Evolutionary conservation across 176 grass and related monocot genomes (phyloP), one percentile per base, ranked within the genome.

Genomic region (Oryza coarctata): DNA sequence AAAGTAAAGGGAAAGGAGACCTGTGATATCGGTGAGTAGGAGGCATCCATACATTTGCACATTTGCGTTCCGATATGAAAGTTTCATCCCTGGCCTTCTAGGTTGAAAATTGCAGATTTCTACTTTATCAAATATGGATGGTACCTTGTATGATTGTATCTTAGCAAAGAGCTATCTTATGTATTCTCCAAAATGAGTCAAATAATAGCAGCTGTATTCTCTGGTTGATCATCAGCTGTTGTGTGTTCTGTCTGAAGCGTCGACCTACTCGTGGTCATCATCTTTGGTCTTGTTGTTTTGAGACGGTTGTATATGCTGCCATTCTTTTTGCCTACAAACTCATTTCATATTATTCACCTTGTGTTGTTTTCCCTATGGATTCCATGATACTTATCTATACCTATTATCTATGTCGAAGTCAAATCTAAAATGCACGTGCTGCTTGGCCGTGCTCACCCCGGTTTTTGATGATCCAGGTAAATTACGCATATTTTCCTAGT

Each of bases 171-270:
- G 52, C 27, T 73, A 63, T 63, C 18, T 7, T 73, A 26, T 80
- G 77, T 52, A 18, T 80, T 68, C 20, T 35, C 3, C 13, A 26
- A 68, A 80, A 61, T 34, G 71, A 65, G 63, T 70, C 66, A 60
- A 60, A 65, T 86, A 71, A 75, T 83, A 76, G 36, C 72, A 31
- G 62, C 44, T 58, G 41, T 72, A 84, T 74, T 27, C 29, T 68
- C 32, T 68, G 63, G n/a, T 41, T 28, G 32, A 45, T 27, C 74
- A n/a, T 17, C 36, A 58, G 25, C 43, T 36, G 15, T 11, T 74
- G 70, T 50, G 58, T 74, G 81, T 49, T 22, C 22, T 73, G 52
- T 74, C n/a, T 63, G 68, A 72, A 43, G 12, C 10, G 27, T 44
- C 68, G 4, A 40, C 12, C 47, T 63, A 71, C 26, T 9, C 15